Percentiles rank a stretch among this genome's conserved stretches.
Evolutionary conservation across 1,139 yeast species (phyloP).

Genomic region (Blastobotrys ciferrii): DNA sequence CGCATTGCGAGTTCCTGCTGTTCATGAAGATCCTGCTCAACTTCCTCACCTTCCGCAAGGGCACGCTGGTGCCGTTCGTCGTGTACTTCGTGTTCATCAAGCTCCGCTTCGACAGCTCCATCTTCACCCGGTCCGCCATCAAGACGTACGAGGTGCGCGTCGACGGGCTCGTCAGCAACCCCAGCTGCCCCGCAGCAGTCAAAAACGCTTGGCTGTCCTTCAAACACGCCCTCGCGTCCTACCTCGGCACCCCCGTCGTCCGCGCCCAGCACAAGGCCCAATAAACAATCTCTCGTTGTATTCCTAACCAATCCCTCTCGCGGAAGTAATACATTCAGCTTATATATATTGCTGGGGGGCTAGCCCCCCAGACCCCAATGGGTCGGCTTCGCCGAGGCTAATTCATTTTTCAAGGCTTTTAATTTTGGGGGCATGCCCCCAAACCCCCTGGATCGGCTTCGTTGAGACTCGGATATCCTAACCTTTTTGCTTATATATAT

Average conservation of each 20-base stretch:
- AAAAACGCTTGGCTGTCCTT: constrained; percentile 60
- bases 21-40: constrained; percentile 50
- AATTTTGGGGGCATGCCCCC: too few relatives aligned
- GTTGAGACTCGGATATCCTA: neutral
- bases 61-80: constrained; percentile 60
- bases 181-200: constrained; percentile 55
- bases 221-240: constrained; percentile 48
- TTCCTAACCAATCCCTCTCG: neutral
- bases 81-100: constrained; percentile 68
- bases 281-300: neutral
- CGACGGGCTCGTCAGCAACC: constrained; percentile 61
- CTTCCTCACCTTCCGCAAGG: constrained; percentile 60
- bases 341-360: too few relatives aligned
- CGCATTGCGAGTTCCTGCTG: constrained; percentile 63
- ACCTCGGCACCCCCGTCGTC: constrained; percentile 55
- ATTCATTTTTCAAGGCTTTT: too few relatives aligned
- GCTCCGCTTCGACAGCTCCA: constrained; percentile 73
- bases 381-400: too few relatives aligned
- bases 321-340: neutral
- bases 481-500: too few relatives aligned
- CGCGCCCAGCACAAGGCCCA: constrained; percentile 40
- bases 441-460: too few relatives aligned
- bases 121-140: constrained; percentile 68
- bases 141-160: constrained; percentile 68
- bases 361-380: too few relatives aligned